Conservation (phyloP, 106 monocot genomes). For the Hemerocallis citrina region DNA sequence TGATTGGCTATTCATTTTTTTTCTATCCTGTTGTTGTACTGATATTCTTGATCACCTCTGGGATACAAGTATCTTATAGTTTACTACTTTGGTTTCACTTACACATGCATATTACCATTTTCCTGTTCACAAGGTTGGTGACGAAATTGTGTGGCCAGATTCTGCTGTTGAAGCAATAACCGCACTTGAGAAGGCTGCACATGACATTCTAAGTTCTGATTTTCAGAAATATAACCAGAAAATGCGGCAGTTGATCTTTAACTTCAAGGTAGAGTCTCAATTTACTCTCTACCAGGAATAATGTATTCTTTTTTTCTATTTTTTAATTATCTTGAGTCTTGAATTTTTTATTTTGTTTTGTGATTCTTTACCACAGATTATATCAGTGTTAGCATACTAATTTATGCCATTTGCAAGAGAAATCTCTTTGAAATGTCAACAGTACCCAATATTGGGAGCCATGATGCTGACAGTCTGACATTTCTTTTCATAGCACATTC, state of each 20-base stretch:
- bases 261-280: constrained; percentile 81
- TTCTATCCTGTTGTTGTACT: background rate
- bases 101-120: background rate
- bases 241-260: constrained; percentile 79
- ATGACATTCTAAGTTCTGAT: constrained; percentile 69
- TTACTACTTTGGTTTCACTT: constrained; percentile 1
- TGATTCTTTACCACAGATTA: too few relatives aligned
- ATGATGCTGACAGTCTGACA: too few relatives aligned
- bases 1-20: too few relatives aligned
- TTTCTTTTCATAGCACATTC: background rate
- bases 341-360: too few relatives aligned
- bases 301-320: too few relatives aligned
- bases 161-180: constrained; percentile 53
- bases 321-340: too few relatives aligned
- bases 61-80: background rate
- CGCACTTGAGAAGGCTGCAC: constrained; percentile 63
- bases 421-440: too few relatives aligned
- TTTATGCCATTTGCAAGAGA: background rate
- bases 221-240: constrained; percentile 95
- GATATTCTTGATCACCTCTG: background rate
- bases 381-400: too few relatives aligned
- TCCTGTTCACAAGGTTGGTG: constrained; percentile 15
- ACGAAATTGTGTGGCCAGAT: constrained; percentile 51
- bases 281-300: too few relatives aligned
- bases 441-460: too few relatives aligned